phyloP scores from a whole-genome alignment of 2,329 filamentous ascomycete species.

The Microdochium paspali region DNA sequence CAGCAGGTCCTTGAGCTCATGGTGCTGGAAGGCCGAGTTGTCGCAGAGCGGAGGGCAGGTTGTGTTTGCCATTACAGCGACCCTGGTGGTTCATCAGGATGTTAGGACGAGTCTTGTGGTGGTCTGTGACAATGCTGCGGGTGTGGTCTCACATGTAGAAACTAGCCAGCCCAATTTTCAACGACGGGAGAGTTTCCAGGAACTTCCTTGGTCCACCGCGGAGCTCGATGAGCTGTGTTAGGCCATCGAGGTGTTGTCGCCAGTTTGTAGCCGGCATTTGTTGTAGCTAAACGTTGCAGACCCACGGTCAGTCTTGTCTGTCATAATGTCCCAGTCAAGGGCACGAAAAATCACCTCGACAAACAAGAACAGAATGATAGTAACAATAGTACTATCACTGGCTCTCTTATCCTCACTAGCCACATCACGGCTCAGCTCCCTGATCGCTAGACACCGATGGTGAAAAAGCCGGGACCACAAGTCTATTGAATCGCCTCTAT shows the following conservation, averaged over 20 bases:
- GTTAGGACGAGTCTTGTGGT: not conserved
- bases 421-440: conserved; percentile 18
- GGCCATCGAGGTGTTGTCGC: not conserved
- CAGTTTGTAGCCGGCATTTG: not conserved
- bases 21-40: not conserved
- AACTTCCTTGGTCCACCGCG: not conserved
- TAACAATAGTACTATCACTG: conserved; percentile 15
- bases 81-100: not conserved
- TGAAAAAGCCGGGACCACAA: conserved; percentile 9
- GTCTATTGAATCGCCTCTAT: conserved; percentile 1
- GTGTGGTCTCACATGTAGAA: not conserved
- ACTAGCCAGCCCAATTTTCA: not conserved
- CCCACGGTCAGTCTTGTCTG: not conserved
- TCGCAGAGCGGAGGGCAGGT: not conserved
- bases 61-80: not conserved
- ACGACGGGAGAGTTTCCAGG: not conserved
- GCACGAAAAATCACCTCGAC: not conserved
- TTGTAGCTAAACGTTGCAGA: not conserved
- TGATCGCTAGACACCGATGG: conserved; percentile 17
- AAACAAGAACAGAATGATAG: conserved; percentile 13
- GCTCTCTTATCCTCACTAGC: conserved; percentile 7
- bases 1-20: not conserved
- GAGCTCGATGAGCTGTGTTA: not conserved
- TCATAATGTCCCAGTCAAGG: too few relatives aligned
- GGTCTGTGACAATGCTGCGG: too few relatives aligned